phyloP scores from a whole-genome alignment of 176 grass and related monocot genomes.

The Rhynchospora breviuscula region DNA sequence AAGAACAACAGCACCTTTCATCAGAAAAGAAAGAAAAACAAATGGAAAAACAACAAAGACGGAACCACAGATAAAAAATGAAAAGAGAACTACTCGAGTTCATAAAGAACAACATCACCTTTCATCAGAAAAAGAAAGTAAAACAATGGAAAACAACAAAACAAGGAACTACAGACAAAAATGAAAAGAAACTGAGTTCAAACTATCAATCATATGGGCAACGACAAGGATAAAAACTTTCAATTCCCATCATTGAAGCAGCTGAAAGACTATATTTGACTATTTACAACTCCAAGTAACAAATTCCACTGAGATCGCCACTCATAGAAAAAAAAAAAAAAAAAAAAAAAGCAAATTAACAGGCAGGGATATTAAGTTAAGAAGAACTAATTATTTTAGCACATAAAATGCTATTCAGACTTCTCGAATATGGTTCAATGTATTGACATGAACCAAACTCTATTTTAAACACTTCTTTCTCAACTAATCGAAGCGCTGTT shows the following conservation, averaged over 20 bases:
- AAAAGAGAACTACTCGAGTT: not conserved
- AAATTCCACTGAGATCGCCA: not conserved
- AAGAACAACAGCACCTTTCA: too few species aligned
- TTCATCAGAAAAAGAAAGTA: not conserved
- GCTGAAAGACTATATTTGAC: not conserved
- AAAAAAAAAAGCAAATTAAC: not conserved
- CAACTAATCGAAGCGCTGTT: not conserved
- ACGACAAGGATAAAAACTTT: not conserved
- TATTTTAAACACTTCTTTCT: not conserved
- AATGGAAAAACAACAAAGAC: not conserved
- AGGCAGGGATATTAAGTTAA: not conserved
- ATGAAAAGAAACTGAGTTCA: not conserved
- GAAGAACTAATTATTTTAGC: not conserved
- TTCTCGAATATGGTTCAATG: not conserved
- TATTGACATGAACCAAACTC: constrained; percentile 6
- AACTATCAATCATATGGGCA: not conserved
- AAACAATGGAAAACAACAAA: not conserved
- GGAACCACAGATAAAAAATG: not conserved
- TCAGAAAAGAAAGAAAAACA: too few species aligned
- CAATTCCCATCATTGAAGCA: not conserved
- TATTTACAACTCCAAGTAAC: constrained; percentile 1
- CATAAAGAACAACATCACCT: not conserved
- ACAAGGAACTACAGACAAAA: not conserved
- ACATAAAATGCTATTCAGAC: not conserved
- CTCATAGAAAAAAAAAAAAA: not conserved